Base-by-base conservation (phyloP, 202 grass and related monocot species). In the Bolboschoenoplectus hybrid region DNA sequence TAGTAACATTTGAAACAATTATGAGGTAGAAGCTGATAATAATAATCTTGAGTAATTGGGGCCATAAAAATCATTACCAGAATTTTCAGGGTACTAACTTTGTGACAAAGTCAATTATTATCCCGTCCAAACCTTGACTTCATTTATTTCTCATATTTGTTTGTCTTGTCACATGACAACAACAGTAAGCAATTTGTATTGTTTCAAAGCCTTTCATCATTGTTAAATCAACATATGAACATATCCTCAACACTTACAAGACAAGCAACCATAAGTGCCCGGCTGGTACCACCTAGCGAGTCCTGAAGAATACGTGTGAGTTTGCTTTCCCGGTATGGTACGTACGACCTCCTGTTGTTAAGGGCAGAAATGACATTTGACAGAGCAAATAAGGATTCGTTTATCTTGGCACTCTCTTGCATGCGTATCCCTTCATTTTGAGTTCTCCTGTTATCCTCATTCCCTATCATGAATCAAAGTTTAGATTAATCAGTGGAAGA, bases 401-500 rank as follows among this genome's bases (percentile, higher is more conserved):
- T 98, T n/a, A 98, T 98, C 88, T 96, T 96, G n/a, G 90, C 76
- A 12, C 97, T 96, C 90, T 98, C 97, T 87, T 94, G 89, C 41
- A 98, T 92, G 6, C 93, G 87, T 58, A 98, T 91, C 41, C 97
- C 92, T 20, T 92, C 90, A 79, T 96, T 98, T 84, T 86, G 85
- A 60, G 89, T 88, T 70, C 92, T 92, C 71, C 81, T 86, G 7
- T 98, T 99, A 53, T 99, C 97, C 85, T 98, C 97, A 11, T 92
- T 98, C 36, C 93, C 97, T 98, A 85, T 69, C 11, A 56, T 1
- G 3, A 58, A 61, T 60, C 34, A 41, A 5, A 60, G 52, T 58
- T 79, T 19, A 2, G 16, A 17, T 79, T 79, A 78, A 41, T 60
- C 75, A 19, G 20, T 55, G 43, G 2, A 79, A n/a, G 3, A 80